These are phyloP conservation scores for Uromyces viciae-fabae DNA, from an alignment of 1,284 basidiomycete species.

Conservation along the genomic window DNA sequence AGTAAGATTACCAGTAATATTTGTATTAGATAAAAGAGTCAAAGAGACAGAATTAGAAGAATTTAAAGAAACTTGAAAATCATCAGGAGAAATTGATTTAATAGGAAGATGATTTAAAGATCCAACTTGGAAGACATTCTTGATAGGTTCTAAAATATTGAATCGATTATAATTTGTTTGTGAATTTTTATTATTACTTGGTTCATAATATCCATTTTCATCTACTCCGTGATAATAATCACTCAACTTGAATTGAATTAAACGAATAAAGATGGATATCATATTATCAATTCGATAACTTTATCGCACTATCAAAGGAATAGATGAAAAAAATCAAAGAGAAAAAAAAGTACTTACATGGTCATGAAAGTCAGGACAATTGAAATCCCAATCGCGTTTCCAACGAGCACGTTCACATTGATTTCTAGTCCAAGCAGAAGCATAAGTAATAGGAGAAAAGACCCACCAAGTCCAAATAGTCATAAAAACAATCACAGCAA, in stretches of 20 bases:
- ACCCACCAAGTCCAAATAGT: slow-evolving; percentile 74
- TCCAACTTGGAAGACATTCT: slow-evolving; percentile 11
- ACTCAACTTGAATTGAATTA: slow-evolving; percentile 5
- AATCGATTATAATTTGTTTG: slow-evolving; percentile 10
- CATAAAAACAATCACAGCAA: slow-evolving; percentile 67
- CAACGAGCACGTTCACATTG: slow-evolving; percentile 76
- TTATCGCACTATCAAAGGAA: not conserved
- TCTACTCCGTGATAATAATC: not conserved
- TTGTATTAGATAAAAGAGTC: no score
- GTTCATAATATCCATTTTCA: not conserved
- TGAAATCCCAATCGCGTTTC: slow-evolving; percentile 93
- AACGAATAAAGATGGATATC: not conserved
- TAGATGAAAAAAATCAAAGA: not conserved
- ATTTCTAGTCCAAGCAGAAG: slow-evolving; percentile 74
- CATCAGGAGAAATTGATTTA: no score
- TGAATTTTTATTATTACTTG: not conserved
- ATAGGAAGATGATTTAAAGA: not conserved
- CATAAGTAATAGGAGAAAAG: slow-evolving; percentile 81
- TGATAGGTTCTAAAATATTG: slow-evolving; percentile 23
- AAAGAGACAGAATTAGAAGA: no score
- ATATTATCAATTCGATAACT: not conserved
- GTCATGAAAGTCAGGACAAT: slow-evolving; percentile 64
- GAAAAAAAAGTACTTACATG: slow-evolving; percentile 7
- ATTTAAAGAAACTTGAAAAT: no score
- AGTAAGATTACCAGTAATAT: no score